Base-by-base conservation (phyloP, 2,329 filamentous ascomycete species). In the Paecilomyces dactylethromorphus region DNA sequence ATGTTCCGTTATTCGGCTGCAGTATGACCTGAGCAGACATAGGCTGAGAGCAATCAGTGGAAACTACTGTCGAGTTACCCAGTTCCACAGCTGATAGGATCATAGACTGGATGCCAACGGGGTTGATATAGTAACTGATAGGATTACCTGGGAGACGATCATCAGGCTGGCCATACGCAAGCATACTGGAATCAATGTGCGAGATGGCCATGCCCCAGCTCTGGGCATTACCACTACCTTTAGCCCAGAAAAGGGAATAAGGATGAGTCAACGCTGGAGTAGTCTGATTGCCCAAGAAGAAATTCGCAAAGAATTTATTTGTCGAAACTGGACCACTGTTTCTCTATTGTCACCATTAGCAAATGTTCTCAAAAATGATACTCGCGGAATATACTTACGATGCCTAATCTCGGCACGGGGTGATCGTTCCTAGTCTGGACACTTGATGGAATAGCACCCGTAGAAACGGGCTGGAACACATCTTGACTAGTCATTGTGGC, bases 141-240 rank as follows among this genome's bases (percentile, higher is more conserved):
- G 89, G 87, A 8, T 81, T 66, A 21, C 74, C 84, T 0, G 82
- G 82, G 32, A 80, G 79, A 26, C 73, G 74, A 55, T 79, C 76
- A 60, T 81, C 79, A 4, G 82, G 66, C 58, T 72, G 78, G 8
- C 90, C 91, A 68, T 84, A 89, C 0, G 87, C 86, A 57, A 88
- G 76, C 71, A 94, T 86, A 39, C 77, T 76, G 0, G 82, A 77
- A 55, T 93, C 88, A 11, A 87, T 81, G 69, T 96, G 91, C 8
- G 88, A 87, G 56, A 96, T 82, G 6, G 85, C 79, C 74, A 97
- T 81, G 33, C 93, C 93, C 81, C 85, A 96, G 70, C 88, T 91
- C 54, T 79, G 76, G 3, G 86, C 81, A 22, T 78, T 77, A 11
- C 85, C 87, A 58, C 76, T 76, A 1, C 88, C 89, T 63, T 83